Evolutionary conservation across 1,139 yeast genomes (phyloP).

Genomic region (Suhomyces kunorum): DNA sequence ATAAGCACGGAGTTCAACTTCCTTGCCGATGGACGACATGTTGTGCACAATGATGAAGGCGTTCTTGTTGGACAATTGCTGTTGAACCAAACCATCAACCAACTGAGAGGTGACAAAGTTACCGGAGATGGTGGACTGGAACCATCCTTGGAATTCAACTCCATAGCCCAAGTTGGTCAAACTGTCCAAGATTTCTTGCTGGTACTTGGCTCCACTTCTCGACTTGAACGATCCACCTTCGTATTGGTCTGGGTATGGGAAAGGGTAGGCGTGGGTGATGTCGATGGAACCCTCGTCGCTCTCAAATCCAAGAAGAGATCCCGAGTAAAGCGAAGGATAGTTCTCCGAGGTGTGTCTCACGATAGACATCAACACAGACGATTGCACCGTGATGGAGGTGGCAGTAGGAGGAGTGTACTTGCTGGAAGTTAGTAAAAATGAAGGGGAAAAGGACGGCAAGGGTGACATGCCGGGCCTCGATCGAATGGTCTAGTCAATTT

Average conservation of each 20-base stretch:
- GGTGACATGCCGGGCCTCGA: too few relatives aligned
- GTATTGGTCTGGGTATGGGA: slow-evolving; percentile 54
- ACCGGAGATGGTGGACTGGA: slow-evolving; percentile 70
- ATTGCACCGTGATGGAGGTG: slow-evolving; percentile 48
- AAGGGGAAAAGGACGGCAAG: not conserved
- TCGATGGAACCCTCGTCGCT: slow-evolving; percentile 53
- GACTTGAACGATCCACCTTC: slow-evolving; percentile 57
- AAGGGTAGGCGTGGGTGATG: slow-evolving; percentile 69
- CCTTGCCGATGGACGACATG: slow-evolving; percentile 64
- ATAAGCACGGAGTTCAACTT: slow-evolving; percentile 67
- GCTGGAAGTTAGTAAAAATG: slow-evolving; percentile 9
- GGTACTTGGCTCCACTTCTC: slow-evolving; percentile 67
- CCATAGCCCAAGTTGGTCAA: slow-evolving; percentile 68
- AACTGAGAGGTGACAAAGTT: slow-evolving; percentile 65
- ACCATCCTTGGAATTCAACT: slow-evolving; percentile 81
- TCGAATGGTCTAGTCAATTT: too few relatives aligned
- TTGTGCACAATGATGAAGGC: slow-evolving; percentile 73
- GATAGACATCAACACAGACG: slow-evolving; percentile 67
- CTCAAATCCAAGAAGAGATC: slow-evolving; percentile 78
- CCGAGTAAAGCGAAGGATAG: slow-evolving; percentile 68
- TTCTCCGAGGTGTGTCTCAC: slow-evolving; percentile 73
- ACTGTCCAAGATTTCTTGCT: slow-evolving; percentile 64
- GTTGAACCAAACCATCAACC: slow-evolving; percentile 66
- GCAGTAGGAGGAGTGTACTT: slow-evolving; percentile 47
- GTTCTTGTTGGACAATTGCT: slow-evolving; percentile 65